phyloP scores from a whole-genome alignment of 2,329 filamentous ascomycete species.

The Elsinoe ampelina region DNA sequence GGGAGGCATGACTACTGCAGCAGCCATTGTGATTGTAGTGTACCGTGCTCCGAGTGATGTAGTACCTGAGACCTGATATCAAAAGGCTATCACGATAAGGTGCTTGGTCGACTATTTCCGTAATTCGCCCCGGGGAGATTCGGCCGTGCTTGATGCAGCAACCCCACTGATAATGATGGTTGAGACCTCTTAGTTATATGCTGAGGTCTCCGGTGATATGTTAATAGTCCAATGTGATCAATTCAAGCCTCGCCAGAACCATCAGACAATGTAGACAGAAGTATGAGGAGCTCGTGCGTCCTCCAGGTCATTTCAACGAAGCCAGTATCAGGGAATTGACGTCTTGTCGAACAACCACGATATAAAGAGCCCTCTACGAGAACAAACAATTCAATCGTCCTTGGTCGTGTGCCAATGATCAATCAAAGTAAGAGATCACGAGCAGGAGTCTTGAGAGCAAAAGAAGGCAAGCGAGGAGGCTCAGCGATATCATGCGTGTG shows the following conservation, averaged over 20 bases:
- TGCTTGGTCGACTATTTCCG: conserved; percentile 14
- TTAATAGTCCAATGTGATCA: neutral
- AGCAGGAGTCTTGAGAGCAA: neutral
- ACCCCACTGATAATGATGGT: conserved; percentile 7
- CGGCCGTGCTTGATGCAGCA: conserved; percentile 4
- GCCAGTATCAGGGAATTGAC: neutral
- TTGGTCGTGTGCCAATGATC: neutral
- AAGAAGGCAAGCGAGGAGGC: neutral
- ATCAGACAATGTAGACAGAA: conserved; percentile 25
- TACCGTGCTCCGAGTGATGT: neutral
- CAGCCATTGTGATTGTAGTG: conserved; percentile 31
- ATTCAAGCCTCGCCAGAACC: conserved; percentile 22
- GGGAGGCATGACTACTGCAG: conserved; percentile 40
- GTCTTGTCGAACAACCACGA: neutral
- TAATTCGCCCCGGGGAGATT: conserved; percentile 15
- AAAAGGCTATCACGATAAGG: conserved; percentile 9
- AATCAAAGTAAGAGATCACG: neutral
- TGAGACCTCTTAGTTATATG: neutral
- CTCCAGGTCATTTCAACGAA: conserved; percentile 27
- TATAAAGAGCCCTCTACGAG: neutral
- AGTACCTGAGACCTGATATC: conserved; percentile 13
- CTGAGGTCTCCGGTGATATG: conserved; percentile 11
- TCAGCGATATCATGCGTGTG: conserved; percentile 8
- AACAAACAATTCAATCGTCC: neutral
- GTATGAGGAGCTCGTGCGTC: conserved; percentile 27